Evolutionary conservation across 2,329 filamentous ascomycete species (phyloP).

Genomic region (Ophiocordyceps camponoti-floridani): DNA sequence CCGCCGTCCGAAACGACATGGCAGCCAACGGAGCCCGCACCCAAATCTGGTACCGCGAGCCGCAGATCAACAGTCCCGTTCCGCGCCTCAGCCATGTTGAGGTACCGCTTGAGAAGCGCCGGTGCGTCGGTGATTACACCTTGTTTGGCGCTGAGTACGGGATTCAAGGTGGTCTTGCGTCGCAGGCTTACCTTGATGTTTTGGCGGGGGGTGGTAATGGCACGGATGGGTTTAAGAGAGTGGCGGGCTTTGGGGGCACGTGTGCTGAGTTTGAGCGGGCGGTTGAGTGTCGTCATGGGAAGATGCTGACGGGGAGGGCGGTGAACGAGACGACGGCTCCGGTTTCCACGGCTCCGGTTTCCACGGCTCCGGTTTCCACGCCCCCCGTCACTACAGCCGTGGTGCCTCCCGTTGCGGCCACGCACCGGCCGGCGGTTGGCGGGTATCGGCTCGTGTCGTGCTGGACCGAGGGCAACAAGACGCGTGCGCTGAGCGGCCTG

Average conservation of each 20-base stretch:
- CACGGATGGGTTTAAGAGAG: slow-evolving; percentile 30
- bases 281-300: neutral
- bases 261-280: slow-evolving; percentile 23
- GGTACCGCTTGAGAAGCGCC: slow-evolving; percentile 21
- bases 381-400: slow-evolving; percentile 1
- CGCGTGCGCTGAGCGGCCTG: slow-evolving; percentile 23
- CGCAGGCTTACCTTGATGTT: slow-evolving; percentile 27
- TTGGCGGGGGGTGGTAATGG: slow-evolving; percentile 16
- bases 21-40: slow-evolving; percentile 21
- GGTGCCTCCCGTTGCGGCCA: slow-evolving; percentile 2
- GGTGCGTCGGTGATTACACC: slow-evolving; percentile 29
- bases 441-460: slow-evolving; percentile 28
- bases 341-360: too few species aligned
- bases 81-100: slow-evolving; percentile 19
- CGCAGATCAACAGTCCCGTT: slow-evolving; percentile 21
- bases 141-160: slow-evolving; percentile 24
- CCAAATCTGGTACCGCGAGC: slow-evolving; percentile 24
- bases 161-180: slow-evolving; percentile 24
- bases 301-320: neutral
- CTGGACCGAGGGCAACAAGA: slow-evolving; percentile 25
- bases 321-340: neutral
- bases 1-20: slow-evolving; percentile 31
- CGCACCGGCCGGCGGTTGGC: slow-evolving; percentile 20
- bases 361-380: neutral
- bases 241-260: slow-evolving; percentile 22